Conservation (phyloP, 768 basidiomycete species). For the Psilocybe azurescens region DNA sequence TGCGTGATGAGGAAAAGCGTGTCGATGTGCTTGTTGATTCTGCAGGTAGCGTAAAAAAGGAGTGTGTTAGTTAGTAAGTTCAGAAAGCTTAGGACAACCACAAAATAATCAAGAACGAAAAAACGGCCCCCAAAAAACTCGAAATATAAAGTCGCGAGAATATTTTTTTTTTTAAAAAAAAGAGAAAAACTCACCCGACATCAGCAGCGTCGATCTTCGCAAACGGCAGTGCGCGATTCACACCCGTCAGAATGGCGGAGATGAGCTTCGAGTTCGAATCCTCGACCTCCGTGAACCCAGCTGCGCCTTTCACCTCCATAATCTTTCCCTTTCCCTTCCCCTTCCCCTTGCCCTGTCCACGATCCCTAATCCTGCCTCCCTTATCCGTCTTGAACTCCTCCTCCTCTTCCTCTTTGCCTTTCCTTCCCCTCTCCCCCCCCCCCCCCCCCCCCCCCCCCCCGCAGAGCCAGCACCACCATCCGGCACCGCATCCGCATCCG, state of each 20-base stretch:
- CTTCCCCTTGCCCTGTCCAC: slow-evolving; percentile 14
- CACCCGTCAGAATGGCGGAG: slow-evolving; percentile 90
- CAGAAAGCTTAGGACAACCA: too few species aligned
- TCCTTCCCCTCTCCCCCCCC: slow-evolving; percentile 38
- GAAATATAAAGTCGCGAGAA: too few species aligned
- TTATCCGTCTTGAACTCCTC: slow-evolving; percentile 41
- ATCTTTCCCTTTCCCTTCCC: slow-evolving; percentile 39
- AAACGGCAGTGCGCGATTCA: slow-evolving; percentile 95
- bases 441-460: too few species aligned
- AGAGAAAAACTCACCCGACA: slow-evolving; percentile 54
- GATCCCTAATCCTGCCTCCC: slow-evolving; percentile 35
- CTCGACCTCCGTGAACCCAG: slow-evolving; percentile 76
- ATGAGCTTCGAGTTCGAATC: slow-evolving; percentile 83
- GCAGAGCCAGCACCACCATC: slow-evolving; percentile 3
- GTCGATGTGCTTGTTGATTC: slow-evolving; percentile 86
- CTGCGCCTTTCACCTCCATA: slow-evolving; percentile 52
- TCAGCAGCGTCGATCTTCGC: slow-evolving; percentile 79
- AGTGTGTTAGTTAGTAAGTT: too few species aligned
- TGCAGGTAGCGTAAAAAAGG: slow-evolving; percentile 30
- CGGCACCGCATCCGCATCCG: slow-evolving; percentile 47
- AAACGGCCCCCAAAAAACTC: too few species aligned
- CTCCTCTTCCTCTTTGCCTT: slow-evolving; percentile 25
- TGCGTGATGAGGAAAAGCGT: slow-evolving; percentile 96
- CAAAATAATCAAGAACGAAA: too few species aligned
- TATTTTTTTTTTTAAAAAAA: too few species aligned